Evolutionary conservation across 78 protist species (phyloP), one percentile per base, ranked within the genome.

Genomic region (Dictyostelium firmibasis): DNA sequence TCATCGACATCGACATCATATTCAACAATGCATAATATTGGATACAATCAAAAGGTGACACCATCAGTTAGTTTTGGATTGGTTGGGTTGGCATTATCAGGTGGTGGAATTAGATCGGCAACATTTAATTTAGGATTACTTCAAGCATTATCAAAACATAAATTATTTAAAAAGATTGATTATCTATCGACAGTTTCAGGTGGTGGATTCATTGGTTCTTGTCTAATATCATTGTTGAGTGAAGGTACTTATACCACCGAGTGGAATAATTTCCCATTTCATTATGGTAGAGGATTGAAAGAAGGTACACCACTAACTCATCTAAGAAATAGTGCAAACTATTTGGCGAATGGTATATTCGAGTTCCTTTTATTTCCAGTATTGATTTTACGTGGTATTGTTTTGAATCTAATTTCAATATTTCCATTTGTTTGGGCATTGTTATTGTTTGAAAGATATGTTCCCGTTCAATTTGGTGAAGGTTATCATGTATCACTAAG

Each of bases 91-190:
- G 94, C 94, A 69, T 43, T 89, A 8, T 81, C 87, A 43, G 94
- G 94, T 47, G 94, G 94, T 50, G 94, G 94, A n/a, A 89, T 89
- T 41, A 69, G 94, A 44, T 89, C 94, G 13, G 94, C 94, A 18
- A 89, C 94, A 0, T 89, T 81, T 44, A 89, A 89, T 81, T 31
- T 89, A 1, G 94, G 94, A 69, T 53, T 89, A 6, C 74, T 89
- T 4, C 94, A 89, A 69, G 94, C 94, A 43, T 43, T 89, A 9
- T 60, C 94, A 29, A 89, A 89, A 47, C 94, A 89, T 33, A 41
- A 69, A 23, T 50, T 89, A 43, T 89, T 89, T 70, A 81, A 75
- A 36, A 89, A 70, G 57, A 60, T 89, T 18, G 94, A 89, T 81
- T 89, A 89, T 69, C 74, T 89, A 16, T 89, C 94, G 2, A 89